Conservation (phyloP, 352 stramenopile species). For the Globisporangium echinulatum region DNA sequence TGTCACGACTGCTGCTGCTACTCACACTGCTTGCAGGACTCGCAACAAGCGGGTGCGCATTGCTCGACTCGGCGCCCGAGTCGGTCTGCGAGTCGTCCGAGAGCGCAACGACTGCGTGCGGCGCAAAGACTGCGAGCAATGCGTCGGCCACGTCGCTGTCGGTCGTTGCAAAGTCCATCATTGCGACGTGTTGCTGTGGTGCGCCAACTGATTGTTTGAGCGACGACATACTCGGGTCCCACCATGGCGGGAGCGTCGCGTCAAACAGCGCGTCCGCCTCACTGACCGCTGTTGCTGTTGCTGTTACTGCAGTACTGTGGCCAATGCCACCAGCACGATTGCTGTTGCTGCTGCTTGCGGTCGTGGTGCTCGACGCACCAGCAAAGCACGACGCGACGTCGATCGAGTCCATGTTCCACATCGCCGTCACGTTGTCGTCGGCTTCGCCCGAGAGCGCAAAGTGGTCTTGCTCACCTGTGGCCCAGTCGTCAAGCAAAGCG, state of each 20-base stretch:
- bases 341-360: not conserved
- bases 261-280: conserved; percentile 5
- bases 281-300: not conserved
- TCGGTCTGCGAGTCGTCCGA: conserved; percentile 27
- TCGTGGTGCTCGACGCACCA: conserved; percentile 7
- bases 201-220: conserved; percentile 1
- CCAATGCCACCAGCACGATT: no score
- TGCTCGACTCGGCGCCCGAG: conserved; percentile 11
- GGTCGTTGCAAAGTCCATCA: not conserved
- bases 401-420: conserved; percentile 26
- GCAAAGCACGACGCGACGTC: conserved; percentile 13
- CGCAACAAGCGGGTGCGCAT: not conserved
- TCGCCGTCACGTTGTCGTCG: conserved; percentile 20
- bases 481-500: conserved; percentile 21
- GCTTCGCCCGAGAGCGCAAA: conserved; percentile 9
- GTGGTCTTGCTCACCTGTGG: conserved; percentile 13
- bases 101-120: conserved; percentile 11
- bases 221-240: conserved; percentile 8
- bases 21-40: conserved; percentile 4
- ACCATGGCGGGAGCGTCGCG: conserved; percentile 8
- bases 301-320: no score
- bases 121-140: conserved; percentile 18
- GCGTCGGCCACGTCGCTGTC: conserved; percentile 20
- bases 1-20: conserved; percentile 2
- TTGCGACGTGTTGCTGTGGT: not conserved